Percentiles rank a stretch among this genome's conserved stretches.
These are phyloP conservation scores for Rhizopogon rudus DNA, from an alignment of 768 basidiomycete species.

Conservation along the genomic window DNA sequence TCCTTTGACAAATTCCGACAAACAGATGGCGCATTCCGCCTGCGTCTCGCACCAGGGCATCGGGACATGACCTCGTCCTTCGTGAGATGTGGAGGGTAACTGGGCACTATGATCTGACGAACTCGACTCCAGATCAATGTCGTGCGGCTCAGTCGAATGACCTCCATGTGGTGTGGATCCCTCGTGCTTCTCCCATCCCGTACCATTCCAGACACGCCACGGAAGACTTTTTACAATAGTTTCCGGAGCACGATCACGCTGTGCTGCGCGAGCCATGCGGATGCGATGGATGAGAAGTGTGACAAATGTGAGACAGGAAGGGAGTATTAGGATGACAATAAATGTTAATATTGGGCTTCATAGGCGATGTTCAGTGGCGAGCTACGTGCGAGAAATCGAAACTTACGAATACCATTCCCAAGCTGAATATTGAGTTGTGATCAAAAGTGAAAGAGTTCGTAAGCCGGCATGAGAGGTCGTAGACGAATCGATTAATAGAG, in stretches of 20 bases:
- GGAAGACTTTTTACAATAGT: conserved; percentile 74
- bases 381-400: not conserved
- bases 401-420: conserved; percentile 93
- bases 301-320: conserved; percentile 82
- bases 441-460: conserved; percentile 68
- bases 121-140: conserved; percentile 37
- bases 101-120: conserved; percentile 13
- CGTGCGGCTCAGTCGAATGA: conserved; percentile 17
- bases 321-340: conserved; percentile 83
- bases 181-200: conserved; percentile 76
- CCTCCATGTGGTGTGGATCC: conserved; percentile 22
- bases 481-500: conserved; percentile 61
- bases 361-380: conserved; percentile 7
- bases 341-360: conserved; percentile 80
- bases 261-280: conserved; percentile 75
- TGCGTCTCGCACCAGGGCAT: conserved; percentile 80
- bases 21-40: conserved; percentile 89
- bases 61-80: conserved; percentile 18
- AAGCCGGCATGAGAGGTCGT: conserved; percentile 79
- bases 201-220: conserved; percentile 79
- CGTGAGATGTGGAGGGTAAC: conserved; percentile 20
- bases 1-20: conserved; percentile 80
- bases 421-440: conserved; percentile 73
- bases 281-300: conserved; percentile 89
- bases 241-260: conserved; percentile 80